These are phyloP conservation scores for Fallopia convolvulus DNA, from an alignment of 148 eudicot species.

Conservation along the genomic window DNA sequence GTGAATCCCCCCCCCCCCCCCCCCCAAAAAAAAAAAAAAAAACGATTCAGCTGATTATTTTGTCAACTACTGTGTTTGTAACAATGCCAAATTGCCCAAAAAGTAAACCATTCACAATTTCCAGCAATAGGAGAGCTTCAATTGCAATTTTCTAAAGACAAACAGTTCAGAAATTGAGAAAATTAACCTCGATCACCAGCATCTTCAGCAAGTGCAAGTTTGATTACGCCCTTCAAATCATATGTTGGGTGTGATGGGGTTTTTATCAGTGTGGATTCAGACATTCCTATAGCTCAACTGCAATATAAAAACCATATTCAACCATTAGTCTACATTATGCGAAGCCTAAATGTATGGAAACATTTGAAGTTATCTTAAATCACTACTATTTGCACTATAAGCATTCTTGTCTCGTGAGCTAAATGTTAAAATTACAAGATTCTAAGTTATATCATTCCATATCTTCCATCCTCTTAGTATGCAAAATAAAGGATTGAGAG, in stretches of 20 bases:
- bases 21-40: too few relatives aligned
- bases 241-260: slow-evolving; percentile 90
- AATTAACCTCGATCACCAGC: slow-evolving; percentile 63
- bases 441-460: background rate
- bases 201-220: slow-evolving; percentile 90
- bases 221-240: slow-evolving; percentile 77
- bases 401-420: background rate
- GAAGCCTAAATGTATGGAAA: background rate
- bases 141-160: background rate
- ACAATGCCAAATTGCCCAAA: background rate
- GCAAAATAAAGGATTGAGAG: background rate
- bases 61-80: background rate
- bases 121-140: background rate
- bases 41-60: background rate
- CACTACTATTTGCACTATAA: background rate
- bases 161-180: background rate
- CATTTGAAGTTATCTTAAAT: background rate
- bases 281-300: slow-evolving; percentile 10
- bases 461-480: background rate
- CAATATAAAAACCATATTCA: background rate
- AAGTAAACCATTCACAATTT: background rate
- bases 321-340: background rate
- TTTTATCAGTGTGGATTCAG: slow-evolving; percentile 7
- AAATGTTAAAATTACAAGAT: background rate
- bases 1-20: background rate